Percentiles rank a stretch among this genome's conserved stretches.
Conservation (phyloP, 768 basidiomycete species). For the Exidia glandulosa region DNA sequence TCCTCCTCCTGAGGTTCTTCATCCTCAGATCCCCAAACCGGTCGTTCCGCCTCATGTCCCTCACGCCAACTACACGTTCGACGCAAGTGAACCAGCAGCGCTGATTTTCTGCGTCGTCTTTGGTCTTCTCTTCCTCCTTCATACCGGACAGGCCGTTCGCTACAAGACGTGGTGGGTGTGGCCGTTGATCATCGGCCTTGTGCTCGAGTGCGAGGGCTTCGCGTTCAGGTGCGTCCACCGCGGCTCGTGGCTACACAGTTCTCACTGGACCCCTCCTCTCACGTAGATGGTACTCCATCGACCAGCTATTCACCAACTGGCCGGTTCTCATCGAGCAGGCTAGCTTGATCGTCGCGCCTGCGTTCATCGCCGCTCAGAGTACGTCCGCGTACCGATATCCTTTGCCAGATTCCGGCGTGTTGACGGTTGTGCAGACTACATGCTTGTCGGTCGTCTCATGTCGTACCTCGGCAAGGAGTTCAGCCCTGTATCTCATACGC, state of each 20-base stretch:
- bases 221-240: neutral
- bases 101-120: neutral
- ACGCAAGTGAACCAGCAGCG: neutral
- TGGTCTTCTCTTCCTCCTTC: neutral
- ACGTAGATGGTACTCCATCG: neutral
- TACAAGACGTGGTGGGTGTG: neutral
- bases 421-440: neutral
- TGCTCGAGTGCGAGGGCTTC: neutral
- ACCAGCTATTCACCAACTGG: neutral
- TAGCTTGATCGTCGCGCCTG: conserved; percentile 3
- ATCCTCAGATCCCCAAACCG: no score
- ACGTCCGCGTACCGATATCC: neutral
- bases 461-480: conserved; percentile 3
- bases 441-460: conserved; percentile 2
- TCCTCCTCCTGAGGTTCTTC: no score
- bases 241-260: neutral
- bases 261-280: neutral
- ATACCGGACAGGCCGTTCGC: neutral
- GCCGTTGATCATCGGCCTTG: neutral
- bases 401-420: no score
- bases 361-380: conserved; percentile 1
- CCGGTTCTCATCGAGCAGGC: neutral
- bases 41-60: no score
- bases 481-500: neutral
- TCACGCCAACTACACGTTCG: neutral